Base-by-base conservation (phyloP, 2,329 filamentous ascomycete species). In the Amauroascus verrucosus region DNA sequence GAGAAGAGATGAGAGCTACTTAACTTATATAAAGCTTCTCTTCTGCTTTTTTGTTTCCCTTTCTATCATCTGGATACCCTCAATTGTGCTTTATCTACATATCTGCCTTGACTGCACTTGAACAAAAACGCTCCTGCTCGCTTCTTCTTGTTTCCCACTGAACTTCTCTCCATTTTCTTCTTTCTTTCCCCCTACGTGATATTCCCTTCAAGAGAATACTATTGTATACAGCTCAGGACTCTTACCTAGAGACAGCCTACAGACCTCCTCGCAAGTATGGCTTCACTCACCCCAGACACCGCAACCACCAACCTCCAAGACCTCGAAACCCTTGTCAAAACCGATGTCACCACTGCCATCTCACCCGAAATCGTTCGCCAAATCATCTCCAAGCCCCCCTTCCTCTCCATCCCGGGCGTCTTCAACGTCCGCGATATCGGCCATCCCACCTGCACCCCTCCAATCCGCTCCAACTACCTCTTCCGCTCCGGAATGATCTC, bases 401-500 rank as follows among this genome's bases (percentile, higher is more conserved):
- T 57, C 28, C 18, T 54, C 32, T 26, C 47, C 37, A 41, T 84
- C 35, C 68, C 74, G 1, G 83, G 83, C 20, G 73, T 86, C 33
- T 70, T 73, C 56, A 87, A 88, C 68, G 82, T 87, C 64, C 77
- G 84, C 51, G 83, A 86, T 64, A 70, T 84, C 20, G 80, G 80
- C 45, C 79, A 81, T 57, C 70, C 74, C 9, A 63, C 77, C 45
- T 28, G 41, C 16, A 20, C 18, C 1, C 59, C 57, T 2, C 52
- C 59, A 5, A 59, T 65, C 6, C 46, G 43, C 18, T 70, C 70
- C 33, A 73, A 75, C 28, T 60, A 83, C 28, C 69, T 87, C 54
- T 90, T 80, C 69, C 82, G 87, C 55, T 82, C 81, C 51, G 85
- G 82, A 1, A 84, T 88, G 59, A 83, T 83, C 18, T 79, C 77